Evolutionary conservation across 768 basidiomycete genomes (phyloP).

Genomic region (Pluteus cervinus): DNA sequence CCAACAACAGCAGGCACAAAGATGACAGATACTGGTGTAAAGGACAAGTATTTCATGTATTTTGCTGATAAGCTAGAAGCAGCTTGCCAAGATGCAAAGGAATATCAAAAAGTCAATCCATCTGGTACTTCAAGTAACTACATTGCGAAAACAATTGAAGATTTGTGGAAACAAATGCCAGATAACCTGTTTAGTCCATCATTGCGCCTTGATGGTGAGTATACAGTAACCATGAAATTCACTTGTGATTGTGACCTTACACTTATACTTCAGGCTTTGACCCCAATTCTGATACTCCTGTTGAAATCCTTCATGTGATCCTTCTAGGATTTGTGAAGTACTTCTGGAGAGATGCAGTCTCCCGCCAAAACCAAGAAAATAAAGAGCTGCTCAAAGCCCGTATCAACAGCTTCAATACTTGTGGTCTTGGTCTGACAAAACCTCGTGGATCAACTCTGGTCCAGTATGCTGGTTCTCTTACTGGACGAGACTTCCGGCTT

Average conservation of each 20-base stretch:
- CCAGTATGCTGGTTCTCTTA: slow-evolving; percentile 29
- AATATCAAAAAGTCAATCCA: no score
- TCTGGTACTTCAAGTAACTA: slow-evolving; percentile 2
- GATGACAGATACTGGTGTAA: slow-evolving; percentile 24
- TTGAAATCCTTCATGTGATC: slow-evolving; percentile 38
- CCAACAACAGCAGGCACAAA: slow-evolving; percentile 12
- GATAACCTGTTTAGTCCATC: slow-evolving; percentile 1
- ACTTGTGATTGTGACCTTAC: slow-evolving; percentile 1
- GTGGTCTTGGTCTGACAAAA: slow-evolving; percentile 24
- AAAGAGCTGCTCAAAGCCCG: slow-evolving; percentile 21
- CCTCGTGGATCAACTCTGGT: slow-evolving; percentile 27
- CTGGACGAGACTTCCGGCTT: slow-evolving; percentile 25
- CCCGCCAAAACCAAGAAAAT: slow-evolving; percentile 15
- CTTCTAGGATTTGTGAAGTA: slow-evolving; percentile 43
- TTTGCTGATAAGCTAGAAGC: no score
- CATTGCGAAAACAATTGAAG: slow-evolving; percentile 1
- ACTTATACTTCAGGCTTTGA: slow-evolving; percentile 25
- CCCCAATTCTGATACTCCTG: slow-evolving; percentile 36
- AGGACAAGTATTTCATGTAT: no score
- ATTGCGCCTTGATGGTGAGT: slow-evolving; percentile 6
- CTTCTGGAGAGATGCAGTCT: slow-evolving; percentile 35
- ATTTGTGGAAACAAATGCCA: neutral
- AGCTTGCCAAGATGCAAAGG: no score
- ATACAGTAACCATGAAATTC: slow-evolving; percentile 14
- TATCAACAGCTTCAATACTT: slow-evolving; percentile 22